Evolutionary conservation across 2,329 filamentous ascomycete genomes (phyloP), one percentile per base, ranked within the genome.

Genomic region (Whalleya microplaca): DNA sequence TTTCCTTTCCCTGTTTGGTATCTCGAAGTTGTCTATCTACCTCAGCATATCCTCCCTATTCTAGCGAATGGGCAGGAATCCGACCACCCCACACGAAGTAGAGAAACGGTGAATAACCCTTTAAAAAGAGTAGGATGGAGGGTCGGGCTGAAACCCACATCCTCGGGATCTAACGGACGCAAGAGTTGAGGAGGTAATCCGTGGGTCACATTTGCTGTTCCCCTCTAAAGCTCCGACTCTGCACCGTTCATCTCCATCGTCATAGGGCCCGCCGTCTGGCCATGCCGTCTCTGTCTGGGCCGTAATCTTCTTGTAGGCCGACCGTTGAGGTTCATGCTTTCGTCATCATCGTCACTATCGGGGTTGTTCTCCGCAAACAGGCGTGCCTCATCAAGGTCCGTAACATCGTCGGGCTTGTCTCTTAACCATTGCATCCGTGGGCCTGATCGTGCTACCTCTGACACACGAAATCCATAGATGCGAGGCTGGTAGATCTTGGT

Each of bases 381-480:
- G 10, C 80, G 76, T n/a, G 83, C 80, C 76, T 99, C 95, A 70
- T 99, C 92, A 48, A 98, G 80, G 66, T 96, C 90, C 43, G 82
- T 87, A 53, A 96, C 81, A 69, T 96, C 86, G 14, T 81, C 80
- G 0, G 95, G 95, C 71, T 92, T 89, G 75, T 89, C 87, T 64
- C 95, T 86, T 66, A 99, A 78, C 95, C 95, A 99, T 72, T 93
- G 92, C 95, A 99, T 99, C 59, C 95, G 84, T 12, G 95, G 95
- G 0, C 95, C 95, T 21, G 91, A 92, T 64, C 90, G 86, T 42
- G 95, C 91, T 55, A 93, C 83, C 75, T 98, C 95, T 18, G 91
- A 94, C 20, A 99, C 95, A 59, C 90, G 86, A 79, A 99, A 99
- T 23, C 95, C 95, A 75, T 98, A 99, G 72, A 99, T 98, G 65